These are phyloP conservation scores for Brasenia schreberi DNA, from an alignment of 164 flowering plant species.

Conservation along the genomic window DNA sequence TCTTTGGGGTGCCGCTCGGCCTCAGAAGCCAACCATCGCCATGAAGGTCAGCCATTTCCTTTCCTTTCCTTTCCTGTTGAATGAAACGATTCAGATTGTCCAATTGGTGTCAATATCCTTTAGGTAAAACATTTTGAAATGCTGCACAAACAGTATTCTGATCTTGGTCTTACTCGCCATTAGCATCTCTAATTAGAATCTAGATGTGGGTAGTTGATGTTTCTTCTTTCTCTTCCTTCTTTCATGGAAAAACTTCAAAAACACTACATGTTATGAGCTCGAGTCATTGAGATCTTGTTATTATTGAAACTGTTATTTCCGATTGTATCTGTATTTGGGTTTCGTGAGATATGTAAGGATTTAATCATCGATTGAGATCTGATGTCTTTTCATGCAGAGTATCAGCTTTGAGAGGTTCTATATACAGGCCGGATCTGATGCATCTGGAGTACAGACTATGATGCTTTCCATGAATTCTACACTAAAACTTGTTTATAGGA, in stretches of 20 bases:
- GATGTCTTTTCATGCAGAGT: constrained; percentile 28
- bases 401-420: constrained; percentile 48
- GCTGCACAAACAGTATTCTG: neutral
- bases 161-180: neutral
- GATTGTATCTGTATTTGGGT: neutral
- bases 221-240: neutral
- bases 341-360: neutral
- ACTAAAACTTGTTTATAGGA: constrained; percentile 49
- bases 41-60: constrained; percentile 31
- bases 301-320: too few relatives aligned
- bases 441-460: constrained; percentile 71
- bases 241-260: too few relatives aligned
- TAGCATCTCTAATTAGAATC: too few relatives aligned
- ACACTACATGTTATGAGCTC: too few relatives aligned
- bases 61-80: neutral
- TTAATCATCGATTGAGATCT: too few relatives aligned
- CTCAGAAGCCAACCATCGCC: constrained; percentile 56
- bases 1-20: constrained; percentile 59
- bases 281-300: too few relatives aligned
- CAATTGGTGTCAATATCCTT: neutral
- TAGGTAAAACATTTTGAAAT: neutral
- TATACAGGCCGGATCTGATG: constrained; percentile 77
- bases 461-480: constrained; percentile 74
- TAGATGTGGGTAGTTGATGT: neutral
- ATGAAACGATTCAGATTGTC: neutral